Evolutionary conservation across 306 rosid species (phyloP), one percentile per base, ranked within the genome.

Genomic region (Cucumis melo): DNA sequence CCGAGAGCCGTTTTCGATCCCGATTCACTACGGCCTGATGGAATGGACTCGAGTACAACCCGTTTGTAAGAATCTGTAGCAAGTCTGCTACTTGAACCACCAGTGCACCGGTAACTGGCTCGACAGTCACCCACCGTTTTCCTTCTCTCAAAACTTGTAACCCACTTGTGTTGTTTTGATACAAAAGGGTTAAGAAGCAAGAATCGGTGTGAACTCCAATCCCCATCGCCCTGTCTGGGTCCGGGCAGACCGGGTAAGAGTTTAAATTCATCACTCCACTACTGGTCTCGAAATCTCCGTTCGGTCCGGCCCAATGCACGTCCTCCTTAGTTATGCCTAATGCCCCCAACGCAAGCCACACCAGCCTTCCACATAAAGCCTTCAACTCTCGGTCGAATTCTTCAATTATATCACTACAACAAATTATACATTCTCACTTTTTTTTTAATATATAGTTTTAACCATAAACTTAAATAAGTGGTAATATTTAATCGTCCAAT

Each of bases 181-280:
- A 58, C 7, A 94, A 82, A 13, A 92, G 85, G 0, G 97, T 88
- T 60, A 94, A 80, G 13, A 94, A 82, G 75, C 96, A 90, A 0
- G 99, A 89, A 70, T 94, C 99, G 0, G 99, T 94, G 77, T 94
- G 97, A 4, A 89, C 87, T 0, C 97, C 97, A 0, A 94, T 87
- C 24, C 99, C 97, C 97, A 90, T 94, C 78, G 99, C 99, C n/a
- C 89, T 91, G 21, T 87, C 91, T 0, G 99, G 97, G 24, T 94
- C 97, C 1, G 97, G 99, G 36, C 99, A 94, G 36, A 75, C 83
- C 9, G 99, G 99, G 84, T 94, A 94, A 0, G 88, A 92, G 56
- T 94, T 94, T 60, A 92, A 6, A 36, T 94, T 97, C 10, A 88
- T 17, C 5, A 92, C 96, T 5, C 86, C 87, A 2, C 78, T 57